Base-by-base conservation (phyloP, 2,329 filamentous ascomycete species). In the Sclerotinia spermophila region DNA sequence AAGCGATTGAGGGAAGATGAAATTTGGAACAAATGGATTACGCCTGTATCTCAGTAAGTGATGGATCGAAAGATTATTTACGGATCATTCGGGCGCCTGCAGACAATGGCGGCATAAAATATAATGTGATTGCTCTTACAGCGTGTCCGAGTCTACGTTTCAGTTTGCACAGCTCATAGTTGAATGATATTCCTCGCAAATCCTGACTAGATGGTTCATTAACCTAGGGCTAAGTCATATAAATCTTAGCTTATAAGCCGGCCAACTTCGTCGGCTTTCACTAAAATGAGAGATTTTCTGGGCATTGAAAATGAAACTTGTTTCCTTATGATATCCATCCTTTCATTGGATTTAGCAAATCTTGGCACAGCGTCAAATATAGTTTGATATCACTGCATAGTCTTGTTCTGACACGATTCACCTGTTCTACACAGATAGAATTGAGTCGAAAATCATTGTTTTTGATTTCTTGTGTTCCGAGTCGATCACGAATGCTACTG, bases 1-100 rank as follows among this genome's bases (percentile, higher is more conserved):
- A n/a, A 61, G 40, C 24, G 66, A 35, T 68, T 68, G 66, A 60
- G 33, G 15, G 24, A 68, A 8, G 66, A 68, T 17, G 55, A 68
- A 38, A 33, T 35, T 10, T 68, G 66, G 55, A 60, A 35, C 8
- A 44, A 30, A 68, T 68, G 66, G 66, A 68, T 60, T 15, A 48
- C n/a, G 17, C 66, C 38, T 21, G 21, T 48, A 45, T 38, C n/a
- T 21, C 27, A 2, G 24, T 51, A 38, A 33, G 40, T 30, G n/a
- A 48, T 33, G 2, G 42, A 33, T 6, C 30, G 10, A 21, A 62
- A 3, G 17, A n/a, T 4, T 48, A 5, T 27, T 8, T 7, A 2
- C 1, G 4, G 15, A 35, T 3, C 2, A n/a, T 35, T 4, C 3
- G 24, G 11, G 6, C 17, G 40, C 11, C 21, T 10, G 17, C n/a